Percentiles rank a stretch among this genome's conserved stretches.
These are phyloP conservation scores for Primulina huaijiensis DNA, from an alignment of 257 asterid species.

Conservation along the genomic window DNA sequence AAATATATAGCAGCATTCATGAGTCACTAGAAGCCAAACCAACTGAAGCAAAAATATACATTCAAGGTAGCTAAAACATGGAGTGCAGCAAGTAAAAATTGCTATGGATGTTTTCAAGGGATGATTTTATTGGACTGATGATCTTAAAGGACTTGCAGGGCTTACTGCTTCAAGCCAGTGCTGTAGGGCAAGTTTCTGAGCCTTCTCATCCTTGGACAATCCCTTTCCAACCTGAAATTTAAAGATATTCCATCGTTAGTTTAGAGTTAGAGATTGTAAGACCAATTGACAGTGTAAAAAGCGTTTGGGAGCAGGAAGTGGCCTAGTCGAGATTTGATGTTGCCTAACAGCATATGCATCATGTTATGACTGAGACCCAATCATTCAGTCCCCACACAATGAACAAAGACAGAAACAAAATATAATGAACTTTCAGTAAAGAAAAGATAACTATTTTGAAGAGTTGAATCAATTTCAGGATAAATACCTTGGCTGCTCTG, in stretches of 20 bases:
- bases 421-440: neutral
- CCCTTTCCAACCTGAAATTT: conserved; percentile 86
- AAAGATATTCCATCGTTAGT: conserved; percentile 20
- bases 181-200: conserved; percentile 83
- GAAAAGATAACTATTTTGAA: neutral
- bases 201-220: conserved; percentile 89
- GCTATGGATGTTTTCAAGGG: neutral
- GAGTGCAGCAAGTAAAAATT: neutral
- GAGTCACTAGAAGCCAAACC: neutral
- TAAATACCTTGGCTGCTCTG: conserved; percentile 78
- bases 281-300: neutral
- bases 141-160: neutral
- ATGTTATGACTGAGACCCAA: neutral
- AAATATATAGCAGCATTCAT: neutral
- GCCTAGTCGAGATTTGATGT: neutral
- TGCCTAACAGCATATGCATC: neutral
- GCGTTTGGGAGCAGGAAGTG: neutral
- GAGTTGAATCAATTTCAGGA: neutral
- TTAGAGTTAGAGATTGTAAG: neutral
- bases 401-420: neutral
- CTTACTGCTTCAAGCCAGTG: conserved; percentile 99
- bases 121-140: neutral
- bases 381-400: neutral
- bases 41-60: neutral
- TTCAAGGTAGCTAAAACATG: neutral